Percentiles rank a stretch among this genome's conserved stretches.
phyloP scores from a whole-genome alignment of 2,329 filamentous ascomycete genomes.

The Didymella keratinophila region DNA sequence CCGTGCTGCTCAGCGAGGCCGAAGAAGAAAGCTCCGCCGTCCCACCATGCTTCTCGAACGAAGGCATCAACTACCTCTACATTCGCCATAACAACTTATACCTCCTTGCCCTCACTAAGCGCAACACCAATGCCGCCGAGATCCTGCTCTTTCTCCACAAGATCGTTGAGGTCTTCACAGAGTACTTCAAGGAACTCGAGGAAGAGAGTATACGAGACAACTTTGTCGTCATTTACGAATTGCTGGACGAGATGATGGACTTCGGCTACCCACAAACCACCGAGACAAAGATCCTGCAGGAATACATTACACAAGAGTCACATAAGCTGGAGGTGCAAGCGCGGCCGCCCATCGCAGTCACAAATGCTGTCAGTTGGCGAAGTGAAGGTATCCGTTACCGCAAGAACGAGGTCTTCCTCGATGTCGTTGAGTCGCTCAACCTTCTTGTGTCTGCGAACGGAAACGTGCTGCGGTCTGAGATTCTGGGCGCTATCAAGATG shows the following conservation, averaged over 20 bases:
- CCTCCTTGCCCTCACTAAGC: slow-evolving; percentile 95
- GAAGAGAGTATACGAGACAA: slow-evolving; percentile 99
- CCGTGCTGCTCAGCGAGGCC: slow-evolving; percentile 91
- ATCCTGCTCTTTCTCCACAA: slow-evolving; percentile 98
- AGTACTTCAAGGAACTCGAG: slow-evolving; percentile 99
- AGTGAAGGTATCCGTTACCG: slow-evolving; percentile 97
- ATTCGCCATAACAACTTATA: slow-evolving; percentile 99
- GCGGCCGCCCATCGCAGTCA: slow-evolving; percentile 94
- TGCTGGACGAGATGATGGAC: slow-evolving; percentile 99
- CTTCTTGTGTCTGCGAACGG: slow-evolving; percentile 92
- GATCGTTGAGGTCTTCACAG: slow-evolving; percentile 97
- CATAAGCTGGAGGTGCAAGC: slow-evolving; percentile 98
- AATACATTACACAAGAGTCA: slow-evolving; percentile 98
- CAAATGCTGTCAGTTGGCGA: slow-evolving; percentile 97
- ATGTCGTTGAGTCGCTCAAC: slow-evolving; percentile 96
- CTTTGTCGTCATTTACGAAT: slow-evolving; percentile 98
- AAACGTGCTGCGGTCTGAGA: slow-evolving; percentile 95
- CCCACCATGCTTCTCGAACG: slow-evolving; percentile 95
- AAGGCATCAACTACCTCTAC: slow-evolving; percentile 99
- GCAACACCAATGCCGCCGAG: slow-evolving; percentile 98
- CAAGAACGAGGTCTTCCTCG: slow-evolving; percentile 99
- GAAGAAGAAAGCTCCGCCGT: slow-evolving; percentile 99
- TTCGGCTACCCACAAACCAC: slow-evolving; percentile 99
- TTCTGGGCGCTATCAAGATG: slow-evolving; percentile 98
- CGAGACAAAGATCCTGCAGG: slow-evolving; percentile 97